These are phyloP conservation scores for Lipomyces chichibuensis DNA, from an alignment of 805 yeast species.

Conservation along the genomic window DNA sequence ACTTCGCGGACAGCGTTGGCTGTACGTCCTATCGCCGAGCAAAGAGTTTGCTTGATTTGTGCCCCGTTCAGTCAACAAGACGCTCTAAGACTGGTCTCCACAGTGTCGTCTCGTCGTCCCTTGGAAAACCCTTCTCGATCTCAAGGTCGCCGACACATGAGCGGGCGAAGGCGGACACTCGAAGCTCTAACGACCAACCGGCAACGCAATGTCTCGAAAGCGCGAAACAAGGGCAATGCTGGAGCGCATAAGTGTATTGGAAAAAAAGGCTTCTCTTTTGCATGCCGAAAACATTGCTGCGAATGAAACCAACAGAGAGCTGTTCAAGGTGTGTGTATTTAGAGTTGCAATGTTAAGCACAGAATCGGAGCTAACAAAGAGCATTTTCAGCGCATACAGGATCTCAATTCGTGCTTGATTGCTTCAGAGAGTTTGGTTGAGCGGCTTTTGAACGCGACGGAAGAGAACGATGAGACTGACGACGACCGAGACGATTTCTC, in stretches of 20 bases:
- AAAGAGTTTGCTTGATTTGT: too few species aligned
- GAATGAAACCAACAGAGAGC: slow-evolving; percentile 25
- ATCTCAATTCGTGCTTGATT: slow-evolving; percentile 30
- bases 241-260: slow-evolving; percentile 26
- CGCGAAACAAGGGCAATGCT: slow-evolving; percentile 23
- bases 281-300: slow-evolving; percentile 30
- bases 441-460: slow-evolving; percentile 17
- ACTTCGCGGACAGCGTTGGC: too few species aligned
- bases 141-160: not conserved
- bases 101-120: too few species aligned
- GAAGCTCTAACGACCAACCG: not conserved
- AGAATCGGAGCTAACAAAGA: not conserved
- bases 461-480: not conserved
- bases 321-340: slow-evolving; percentile 23
- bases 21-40: too few species aligned
- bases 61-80: too few species aligned
- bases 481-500: not conserved
- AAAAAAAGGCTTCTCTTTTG: slow-evolving; percentile 22
- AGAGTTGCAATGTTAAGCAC: not conserved
- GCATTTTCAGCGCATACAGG: slow-evolving; percentile 30
- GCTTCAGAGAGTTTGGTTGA: slow-evolving; percentile 33
- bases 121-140: not conserved
- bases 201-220: not conserved
- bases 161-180: not conserved
- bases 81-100: not conserved